Evolutionary conservation across 805 yeast species (phyloP), one percentile per base, ranked within the genome.

Genomic region (Saccharomycopsis sp.): DNA sequence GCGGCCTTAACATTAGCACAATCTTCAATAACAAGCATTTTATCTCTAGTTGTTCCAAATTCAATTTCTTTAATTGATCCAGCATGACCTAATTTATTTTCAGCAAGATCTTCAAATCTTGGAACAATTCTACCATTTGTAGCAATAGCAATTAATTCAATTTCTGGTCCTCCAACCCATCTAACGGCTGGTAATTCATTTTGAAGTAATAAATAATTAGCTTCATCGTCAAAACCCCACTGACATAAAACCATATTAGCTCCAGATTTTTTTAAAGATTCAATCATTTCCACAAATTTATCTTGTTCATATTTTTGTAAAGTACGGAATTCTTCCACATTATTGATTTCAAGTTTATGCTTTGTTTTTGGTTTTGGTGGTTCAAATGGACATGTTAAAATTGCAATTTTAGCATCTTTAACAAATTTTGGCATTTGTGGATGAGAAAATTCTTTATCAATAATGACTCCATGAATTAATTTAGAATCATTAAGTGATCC

Each of bases 291-390:
- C 57, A 69, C 73, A 58, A 92, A 92, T 60, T 86, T 87, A 49
- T 80, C 78, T 52, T 81, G 89, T 67, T 92, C 99, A 61, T 92
- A 92, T 39, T 74, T 74, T 66, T 94, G 98, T 57, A 92, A 72
- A 48, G 76, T 80, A 60, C 81, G 74, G 65, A 88, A 92, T 63
- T 92, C 98, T 62, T 92, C 94, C 46, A 92, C 96, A 61, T 92
- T 92, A 59, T 92, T 98, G 5, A 97, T 92, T 58, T 92, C 98
- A 77, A 85, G 70, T 18, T 96, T 79, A 4, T 98, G 98, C 65
- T 92, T 92, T 19, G 99, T 92, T 67, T 92, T 92, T 51, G 99
- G 99, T 66, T 92, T 92, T 54, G 99, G 99, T 31, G 99, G 99
- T 68, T 92, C 99, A 58, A 92, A 92, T 52, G 99, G 97, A 67